Conservation (phyloP, 306 rosid genomes). For the Quercus cerris region DNA sequence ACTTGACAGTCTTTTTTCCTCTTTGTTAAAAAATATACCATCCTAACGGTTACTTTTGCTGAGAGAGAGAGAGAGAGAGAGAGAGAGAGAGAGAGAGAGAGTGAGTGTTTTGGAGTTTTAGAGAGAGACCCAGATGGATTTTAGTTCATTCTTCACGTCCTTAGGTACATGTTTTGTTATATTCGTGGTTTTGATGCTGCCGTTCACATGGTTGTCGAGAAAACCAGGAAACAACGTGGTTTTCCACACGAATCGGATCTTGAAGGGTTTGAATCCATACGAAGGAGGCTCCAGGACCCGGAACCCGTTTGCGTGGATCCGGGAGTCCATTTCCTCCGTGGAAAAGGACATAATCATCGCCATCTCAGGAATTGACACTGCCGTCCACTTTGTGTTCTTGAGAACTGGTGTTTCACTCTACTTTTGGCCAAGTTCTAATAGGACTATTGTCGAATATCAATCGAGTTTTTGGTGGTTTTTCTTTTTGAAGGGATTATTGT, state of each 20-base stretch:
- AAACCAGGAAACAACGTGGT: conserved; percentile 77
- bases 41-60: neutral
- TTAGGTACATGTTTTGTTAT: conserved; percentile 75
- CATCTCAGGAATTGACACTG: conserved; percentile 81
- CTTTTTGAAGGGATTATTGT: neutral
- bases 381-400: conserved; percentile 83
- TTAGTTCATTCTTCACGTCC: conserved; percentile 75
- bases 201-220: conserved; percentile 51
- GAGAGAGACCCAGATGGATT: conserved; percentile 59
- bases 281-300: conserved; percentile 44
- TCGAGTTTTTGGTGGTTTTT: neutral
- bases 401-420: conserved; percentile 51
- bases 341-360: conserved; percentile 56
- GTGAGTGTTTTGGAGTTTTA: neutral
- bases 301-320: conserved; percentile 78
- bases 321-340: conserved; percentile 57
- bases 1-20: neutral
- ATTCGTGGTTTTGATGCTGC: conserved; percentile 60
- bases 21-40: conserved; percentile 2
- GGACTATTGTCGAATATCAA: no score
- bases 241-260: conserved; percentile 82
- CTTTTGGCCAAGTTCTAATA: neutral
- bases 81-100: neutral
- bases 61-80: neutral
- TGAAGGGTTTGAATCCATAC: conserved; percentile 65